Evolutionary conservation across 2,329 filamentous ascomycete genomes (phyloP).

Genomic region (Exserohilum rostratum): DNA sequence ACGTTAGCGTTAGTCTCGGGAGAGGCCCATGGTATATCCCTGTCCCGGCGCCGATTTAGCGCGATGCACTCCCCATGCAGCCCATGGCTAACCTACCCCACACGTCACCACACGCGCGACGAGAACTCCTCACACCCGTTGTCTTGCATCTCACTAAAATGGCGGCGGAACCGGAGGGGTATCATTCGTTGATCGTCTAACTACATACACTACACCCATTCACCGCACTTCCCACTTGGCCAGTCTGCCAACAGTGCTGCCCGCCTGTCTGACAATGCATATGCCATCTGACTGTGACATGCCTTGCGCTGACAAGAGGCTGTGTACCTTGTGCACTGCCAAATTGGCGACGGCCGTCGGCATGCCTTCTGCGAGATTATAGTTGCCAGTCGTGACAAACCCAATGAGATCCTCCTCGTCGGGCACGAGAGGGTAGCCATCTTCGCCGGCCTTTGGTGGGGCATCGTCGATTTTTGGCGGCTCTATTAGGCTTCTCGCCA

Average conservation of each 20-base stretch:
- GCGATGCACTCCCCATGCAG: constrained; percentile 18
- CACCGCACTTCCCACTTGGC: constrained; percentile 75
- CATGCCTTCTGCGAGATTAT: constrained; percentile 76
- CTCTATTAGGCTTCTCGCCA: constrained; percentile 37
- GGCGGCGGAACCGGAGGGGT: background rate
- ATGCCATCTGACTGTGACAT: constrained; percentile 51
- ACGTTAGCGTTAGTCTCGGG: constrained; percentile 31
- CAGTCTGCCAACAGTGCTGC: constrained; percentile 78
- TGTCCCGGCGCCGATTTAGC: constrained; percentile 23
- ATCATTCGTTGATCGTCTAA: background rate
- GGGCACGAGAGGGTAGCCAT: constrained; percentile 72
- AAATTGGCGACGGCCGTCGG: constrained; percentile 78
- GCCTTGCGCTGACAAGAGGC: constrained; percentile 44
- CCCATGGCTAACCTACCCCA: constrained; percentile 12
- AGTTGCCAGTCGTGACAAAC: constrained; percentile 87
- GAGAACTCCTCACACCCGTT: constrained; percentile 8
- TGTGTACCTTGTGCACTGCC: constrained; percentile 62
- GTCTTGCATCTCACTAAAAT: background rate
- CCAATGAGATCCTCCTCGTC: constrained; percentile 78
- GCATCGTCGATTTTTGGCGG: constrained; percentile 9
- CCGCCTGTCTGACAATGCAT: constrained; percentile 83
- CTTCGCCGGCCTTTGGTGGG: constrained; percentile 33
- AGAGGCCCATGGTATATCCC: constrained; percentile 22
- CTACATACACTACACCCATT: background rate
- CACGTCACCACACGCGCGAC: constrained; percentile 5